Conservation (phyloP, 225 moss, liverwort and hornwort species). For the Bryoerythrophyllum caledonicum region DNA sequence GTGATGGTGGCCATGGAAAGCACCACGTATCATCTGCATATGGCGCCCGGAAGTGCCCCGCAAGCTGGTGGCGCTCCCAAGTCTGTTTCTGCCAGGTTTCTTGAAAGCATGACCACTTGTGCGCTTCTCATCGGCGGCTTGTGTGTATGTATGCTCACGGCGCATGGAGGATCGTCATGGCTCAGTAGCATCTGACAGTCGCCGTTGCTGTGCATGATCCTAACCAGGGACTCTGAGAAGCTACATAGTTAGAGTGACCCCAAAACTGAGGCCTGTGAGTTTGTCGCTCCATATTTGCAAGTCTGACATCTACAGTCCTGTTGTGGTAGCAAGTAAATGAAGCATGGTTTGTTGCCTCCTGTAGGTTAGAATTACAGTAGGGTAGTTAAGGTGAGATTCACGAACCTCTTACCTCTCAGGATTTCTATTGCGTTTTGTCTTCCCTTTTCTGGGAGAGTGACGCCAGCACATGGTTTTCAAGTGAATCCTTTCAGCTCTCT, state of each 20-base stretch:
- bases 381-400: too few species aligned
- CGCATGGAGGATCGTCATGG: background rate
- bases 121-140: conserved; percentile 7
- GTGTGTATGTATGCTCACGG: background rate
- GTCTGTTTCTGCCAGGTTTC: background rate
- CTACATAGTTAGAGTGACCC: background rate
- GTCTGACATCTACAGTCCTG: too few species aligned
- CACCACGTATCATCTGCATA: conserved; percentile 18
- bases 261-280: too few species aligned
- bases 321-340: too few species aligned
- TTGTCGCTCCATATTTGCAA: too few species aligned
- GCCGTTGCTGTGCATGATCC: background rate
- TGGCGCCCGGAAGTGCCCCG: conserved; percentile 30
- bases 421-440: background rate
- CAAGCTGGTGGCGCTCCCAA: conserved; percentile 23
- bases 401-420: too few species aligned
- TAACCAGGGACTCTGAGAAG: background rate
- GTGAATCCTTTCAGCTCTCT: background rate
- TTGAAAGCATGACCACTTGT: background rate
- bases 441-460: background rate
- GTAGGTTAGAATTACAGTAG: too few species aligned
- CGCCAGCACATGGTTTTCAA: background rate
- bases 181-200: background rate
- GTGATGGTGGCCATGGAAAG: conserved; percentile 35
- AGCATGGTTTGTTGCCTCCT: too few species aligned